Evolutionary conservation across 2,329 filamentous ascomycete species (phyloP), one percentile per base, ranked within the genome.

Genomic region (Gaeumannomyces tritici): DNA sequence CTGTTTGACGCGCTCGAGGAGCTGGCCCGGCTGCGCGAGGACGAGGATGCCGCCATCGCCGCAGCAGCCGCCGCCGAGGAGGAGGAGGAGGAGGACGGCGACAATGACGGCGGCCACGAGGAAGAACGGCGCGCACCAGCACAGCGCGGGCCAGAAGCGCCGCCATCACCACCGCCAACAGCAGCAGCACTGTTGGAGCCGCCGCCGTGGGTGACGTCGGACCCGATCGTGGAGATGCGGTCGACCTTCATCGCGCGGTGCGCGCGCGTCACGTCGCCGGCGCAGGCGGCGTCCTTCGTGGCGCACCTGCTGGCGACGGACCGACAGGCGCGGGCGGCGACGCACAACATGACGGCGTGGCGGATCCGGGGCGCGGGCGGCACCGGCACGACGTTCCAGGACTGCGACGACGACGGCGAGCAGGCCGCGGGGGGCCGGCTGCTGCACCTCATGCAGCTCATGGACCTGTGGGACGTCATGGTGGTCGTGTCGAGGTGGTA

Each of bases 321-420:
- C 74, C 92, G 89, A 75, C 91, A 90, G 68, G 88, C 91, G 47
- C 88, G 91, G n/a, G 79, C 83, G 58, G 95, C 95, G 5, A 92
- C 93, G 64, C 95, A 99, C 74, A 98, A 98, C 73, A 97, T 99
- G 71, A 93, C 89, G 26, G 93, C 93, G 1, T 98, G 92, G 90
- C 85, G 95, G 13, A 93, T 98, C 62, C 84, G 83, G 33, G 84
- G 83, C 0, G 81, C 78, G 63, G 77, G 75, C 66, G 77, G 79
- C 5, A 61, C 13, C 18, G 13, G 13, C 13, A 82, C 81, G 60
- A 77, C 78, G 31, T 91, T 88, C 67, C 93, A 98, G 73, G 95
- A 99, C 75, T 97, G 89, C 71, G 90, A 99, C 69, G 95, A 99
- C 70, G 95, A 99, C 73, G 95, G 95, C 2, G 95, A 99, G 80